phyloP scores from a whole-genome alignment of 257 asterid species.

The Capsicum pubescens region DNA sequence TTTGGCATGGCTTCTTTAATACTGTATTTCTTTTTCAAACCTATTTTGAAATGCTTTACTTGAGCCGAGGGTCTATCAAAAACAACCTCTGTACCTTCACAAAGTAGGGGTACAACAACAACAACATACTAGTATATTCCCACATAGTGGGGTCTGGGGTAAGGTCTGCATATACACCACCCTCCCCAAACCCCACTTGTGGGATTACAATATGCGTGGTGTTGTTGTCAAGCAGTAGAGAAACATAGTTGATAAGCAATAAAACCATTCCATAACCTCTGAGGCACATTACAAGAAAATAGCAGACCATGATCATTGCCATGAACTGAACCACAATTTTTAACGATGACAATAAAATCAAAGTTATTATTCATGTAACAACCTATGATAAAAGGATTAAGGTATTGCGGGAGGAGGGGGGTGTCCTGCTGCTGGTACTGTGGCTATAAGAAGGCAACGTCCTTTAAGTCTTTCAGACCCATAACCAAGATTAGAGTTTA shows the following conservation, averaged over 20 bases:
- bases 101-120: background rate
- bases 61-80: background rate
- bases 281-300: background rate
- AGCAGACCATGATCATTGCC: background rate
- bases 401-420: background rate
- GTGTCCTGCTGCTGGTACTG: background rate
- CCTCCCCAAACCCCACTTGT: conserved; percentile 3
- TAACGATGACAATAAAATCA: background rate
- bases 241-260: background rate
- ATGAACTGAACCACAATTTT: background rate
- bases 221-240: background rate
- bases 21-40: background rate
- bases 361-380: conserved; percentile 9
- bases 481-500: conserved; percentile 12
- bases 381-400: background rate
- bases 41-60: background rate
- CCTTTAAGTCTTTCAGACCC: conserved; percentile 4
- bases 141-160: too few species aligned
- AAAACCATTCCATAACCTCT: conserved; percentile 24
- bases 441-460: background rate
- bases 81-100: background rate
- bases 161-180: background rate
- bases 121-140: too few species aligned
- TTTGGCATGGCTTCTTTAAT: background rate
- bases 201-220: background rate